These are phyloP conservation scores for Ceratobasidium sp. DNA, from an alignment of 1,284 basidiomycete species.

Conservation along the genomic window DNA sequence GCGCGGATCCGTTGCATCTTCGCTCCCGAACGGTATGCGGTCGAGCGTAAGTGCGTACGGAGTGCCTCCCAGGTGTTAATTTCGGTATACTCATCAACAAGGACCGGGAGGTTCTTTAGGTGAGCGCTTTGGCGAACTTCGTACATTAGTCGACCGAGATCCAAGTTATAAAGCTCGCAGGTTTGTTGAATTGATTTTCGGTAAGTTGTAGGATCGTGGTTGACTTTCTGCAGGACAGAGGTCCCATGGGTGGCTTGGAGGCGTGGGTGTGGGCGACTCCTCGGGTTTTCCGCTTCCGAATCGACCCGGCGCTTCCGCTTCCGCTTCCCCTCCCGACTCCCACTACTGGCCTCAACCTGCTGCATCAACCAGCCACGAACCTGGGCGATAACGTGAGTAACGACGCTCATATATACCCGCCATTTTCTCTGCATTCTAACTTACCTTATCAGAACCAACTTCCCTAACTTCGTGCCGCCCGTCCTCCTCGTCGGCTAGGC, in stretches of 20 bases:
- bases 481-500: background rate
- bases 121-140: slow-evolving; percentile 1
- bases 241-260: slow-evolving; percentile 5
- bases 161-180: slow-evolving; percentile 6
- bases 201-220: background rate
- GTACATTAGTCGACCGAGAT: background rate
- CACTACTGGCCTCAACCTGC: background rate
- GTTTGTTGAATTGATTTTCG: slow-evolving; percentile 21
- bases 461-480: background rate
- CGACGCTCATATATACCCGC: background rate
- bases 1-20: slow-evolving; percentile 24
- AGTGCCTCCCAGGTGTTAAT: slow-evolving; percentile 5
- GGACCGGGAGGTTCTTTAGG: background rate
- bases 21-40: background rate
- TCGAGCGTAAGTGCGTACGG: background rate
- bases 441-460: background rate
- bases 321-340: background rate
- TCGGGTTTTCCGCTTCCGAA: background rate
- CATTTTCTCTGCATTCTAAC: background rate
- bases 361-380: slow-evolving; percentile 6
- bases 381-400: background rate
- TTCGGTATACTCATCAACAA: slow-evolving; percentile 11
- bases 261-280: slow-evolving; percentile 21
- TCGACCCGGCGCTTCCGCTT: slow-evolving; percentile 22
- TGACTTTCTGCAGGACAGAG: slow-evolving; percentile 1